Evolutionary conservation across 2,329 filamentous ascomycete genomes (phyloP), one percentile per base, ranked within the genome.

Genomic region (Lecanosticta acicola): DNA sequence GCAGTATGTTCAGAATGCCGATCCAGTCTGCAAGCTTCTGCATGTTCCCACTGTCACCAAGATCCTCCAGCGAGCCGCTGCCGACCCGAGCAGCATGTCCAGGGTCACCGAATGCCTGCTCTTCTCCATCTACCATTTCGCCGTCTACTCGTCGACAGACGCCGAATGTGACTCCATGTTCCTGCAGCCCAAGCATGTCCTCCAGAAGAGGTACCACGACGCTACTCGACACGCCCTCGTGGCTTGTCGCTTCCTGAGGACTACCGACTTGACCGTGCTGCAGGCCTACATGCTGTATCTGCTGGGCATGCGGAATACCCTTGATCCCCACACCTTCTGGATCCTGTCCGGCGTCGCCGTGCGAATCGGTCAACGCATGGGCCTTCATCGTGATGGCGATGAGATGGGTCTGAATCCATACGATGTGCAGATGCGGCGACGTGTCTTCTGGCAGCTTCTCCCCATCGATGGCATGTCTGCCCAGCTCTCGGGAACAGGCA

Each of bases 211-310:
- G 24, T 62, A 57, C 21, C 52, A 59, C 26, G 51, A 71, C 16
- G 82, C 76, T 1, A 69, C 77, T 1, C 80, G 84, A 51, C 78
- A 84, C 54, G 80, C 83, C 1, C 69, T 88, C 16, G 71, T 82
- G 29, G 83, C 82, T 51, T 81, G 79, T 1, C 76, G 78, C 8
- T 83, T 87, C 53, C 78, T 88, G 66, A 75, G 79, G 20, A 78
- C 78, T 10, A 77, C 78, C 1, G 83, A 87, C 48, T 59, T 85
- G 7, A 75, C 78, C 41, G 73, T 83, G 3, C 65, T 88, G 18
- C 83, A 87, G 63, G 84, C 83, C 1, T 81, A 81, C 46, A 68
- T 83, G 4, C 68, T 87, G 13, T 86, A 83, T 55, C 69, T 85
- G 46, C 44, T 64, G 2, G 49, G 61, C 4, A 52, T 58, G 9